Percentiles rank a stretch among this genome's conserved stretches.
These are phyloP conservation scores for Rutstroemia sp. DNA, from an alignment of 2,329 filamentous ascomycete genomes.

Conservation along the genomic window DNA sequence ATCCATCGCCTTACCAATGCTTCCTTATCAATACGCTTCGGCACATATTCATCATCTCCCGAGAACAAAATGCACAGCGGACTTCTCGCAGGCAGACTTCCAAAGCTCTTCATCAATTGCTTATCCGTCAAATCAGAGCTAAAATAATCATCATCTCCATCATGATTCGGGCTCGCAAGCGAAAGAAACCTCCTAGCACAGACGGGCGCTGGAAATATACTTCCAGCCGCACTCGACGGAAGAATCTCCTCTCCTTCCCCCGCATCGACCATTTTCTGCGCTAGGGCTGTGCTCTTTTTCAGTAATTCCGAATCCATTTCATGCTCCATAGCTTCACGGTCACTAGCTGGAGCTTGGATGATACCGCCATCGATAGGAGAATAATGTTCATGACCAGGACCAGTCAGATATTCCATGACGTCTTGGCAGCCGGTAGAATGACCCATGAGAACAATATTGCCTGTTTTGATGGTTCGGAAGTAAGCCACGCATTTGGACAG, in stretches of 20 bases:
- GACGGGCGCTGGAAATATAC: slow-evolving; percentile 36
- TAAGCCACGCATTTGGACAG: slow-evolving; percentile 41
- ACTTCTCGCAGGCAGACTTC: slow-evolving; percentile 36
- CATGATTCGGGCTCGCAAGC: slow-evolving; percentile 45
- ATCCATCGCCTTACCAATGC: slow-evolving; percentile 43
- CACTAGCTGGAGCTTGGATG: slow-evolving; percentile 58
- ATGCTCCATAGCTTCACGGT: slow-evolving; percentile 47
- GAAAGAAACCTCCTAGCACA: slow-evolving; percentile 52
- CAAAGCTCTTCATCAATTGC: slow-evolving; percentile 48
- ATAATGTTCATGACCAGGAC: slow-evolving; percentile 27
- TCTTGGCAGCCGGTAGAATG: slow-evolving; percentile 66
- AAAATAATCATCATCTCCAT: slow-evolving; percentile 61
- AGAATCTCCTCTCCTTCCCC: slow-evolving; percentile 40
- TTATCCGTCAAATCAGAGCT: slow-evolving; percentile 52
- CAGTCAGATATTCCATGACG: slow-evolving; percentile 53
- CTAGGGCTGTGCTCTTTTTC: slow-evolving; percentile 30
- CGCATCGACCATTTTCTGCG: slow-evolving; percentile 35
- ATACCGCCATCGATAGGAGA: slow-evolving; percentile 51
- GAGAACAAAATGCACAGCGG: slow-evolving; percentile 43
- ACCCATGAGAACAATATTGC: slow-evolving; percentile 59
- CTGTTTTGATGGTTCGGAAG: slow-evolving; percentile 35
- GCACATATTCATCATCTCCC: slow-evolving; percentile 44
- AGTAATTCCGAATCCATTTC: slow-evolving; percentile 33
- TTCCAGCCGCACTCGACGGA: slow-evolving; percentile 23
- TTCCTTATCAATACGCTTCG: slow-evolving; percentile 39